phyloP scores from a whole-genome alignment of 1,139 yeast species.

The Hyphopichia burtonii region DNA sequence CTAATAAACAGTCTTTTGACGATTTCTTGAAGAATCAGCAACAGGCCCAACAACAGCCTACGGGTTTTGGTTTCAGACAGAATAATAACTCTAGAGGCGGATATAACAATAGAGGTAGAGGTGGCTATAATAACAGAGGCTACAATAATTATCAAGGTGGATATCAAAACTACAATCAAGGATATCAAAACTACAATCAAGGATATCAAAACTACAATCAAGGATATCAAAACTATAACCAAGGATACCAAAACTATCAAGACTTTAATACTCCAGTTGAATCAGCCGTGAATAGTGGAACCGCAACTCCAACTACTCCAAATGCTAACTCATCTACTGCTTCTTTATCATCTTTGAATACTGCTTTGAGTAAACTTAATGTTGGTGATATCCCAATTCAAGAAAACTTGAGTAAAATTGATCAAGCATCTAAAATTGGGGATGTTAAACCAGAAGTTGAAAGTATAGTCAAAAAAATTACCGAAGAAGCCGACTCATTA shows the following conservation, averaged over 20 bases:
- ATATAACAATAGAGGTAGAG: slow-evolving; percentile 7
- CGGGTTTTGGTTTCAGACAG: slow-evolving; percentile 23
- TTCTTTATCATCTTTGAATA: slow-evolving; percentile 67
- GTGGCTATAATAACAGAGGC: slow-evolving; percentile 7
- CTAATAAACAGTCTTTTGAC: slow-evolving; percentile 22
- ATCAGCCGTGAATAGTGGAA: slow-evolving; percentile 43
- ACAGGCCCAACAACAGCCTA: slow-evolving; percentile 20
- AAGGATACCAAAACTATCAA: not conserved
- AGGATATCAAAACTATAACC: slow-evolving; percentile 3
- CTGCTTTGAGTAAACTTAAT: slow-evolving; percentile 65
- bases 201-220: no score
- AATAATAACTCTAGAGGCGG: slow-evolving; percentile 8
- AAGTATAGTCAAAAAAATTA: slow-evolving; percentile 49
- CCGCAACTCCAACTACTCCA: slow-evolving; percentile 38
- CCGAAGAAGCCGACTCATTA: slow-evolving; percentile 41
- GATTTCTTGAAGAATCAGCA: slow-evolving; percentile 28
- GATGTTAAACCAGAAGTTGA: slow-evolving; percentile 67
- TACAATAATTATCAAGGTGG: slow-evolving; percentile 11
- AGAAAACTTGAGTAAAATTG: slow-evolving; percentile 54
- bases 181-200: slow-evolving; percentile 6
- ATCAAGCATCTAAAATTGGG: slow-evolving; percentile 55
- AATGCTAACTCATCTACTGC: slow-evolving; percentile 53
- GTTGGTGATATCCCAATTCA: slow-evolving; percentile 66
- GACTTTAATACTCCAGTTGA: slow-evolving; percentile 26
- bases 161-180: slow-evolving; percentile 8